Evolutionary conservation across 108 stramenopile genomes (phyloP).

Genomic region (Mediolabrus comicus): DNA sequence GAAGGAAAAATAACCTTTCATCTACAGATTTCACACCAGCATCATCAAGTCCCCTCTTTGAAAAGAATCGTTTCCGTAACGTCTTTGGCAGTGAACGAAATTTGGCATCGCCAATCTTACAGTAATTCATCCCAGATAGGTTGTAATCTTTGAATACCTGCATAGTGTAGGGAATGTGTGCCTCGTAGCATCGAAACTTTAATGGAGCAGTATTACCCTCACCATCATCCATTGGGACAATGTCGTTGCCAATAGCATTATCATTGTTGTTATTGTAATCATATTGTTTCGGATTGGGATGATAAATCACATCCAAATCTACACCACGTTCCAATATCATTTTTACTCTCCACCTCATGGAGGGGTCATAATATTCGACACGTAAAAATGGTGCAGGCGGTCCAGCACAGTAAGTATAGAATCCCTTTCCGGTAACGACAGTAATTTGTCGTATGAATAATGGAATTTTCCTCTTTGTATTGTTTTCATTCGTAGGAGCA

Average conservation of each 20-base stretch:
- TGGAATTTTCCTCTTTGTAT: not conserved
- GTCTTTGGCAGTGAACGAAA: constrained; percentile 61
- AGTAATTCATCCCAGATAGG: constrained; percentile 79
- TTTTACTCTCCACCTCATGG: constrained; percentile 80
- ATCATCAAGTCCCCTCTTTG: not conserved
- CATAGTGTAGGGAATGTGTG: constrained; percentile 91
- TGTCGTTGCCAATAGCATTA: not conserved
- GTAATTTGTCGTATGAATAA: constrained; percentile 66
- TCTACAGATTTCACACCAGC: constrained; percentile 1
- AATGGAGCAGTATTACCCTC: constrained; percentile 36
- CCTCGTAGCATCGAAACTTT: constrained; percentile 85
- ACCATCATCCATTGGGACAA: constrained; percentile 4
- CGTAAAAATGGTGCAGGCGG: constrained; percentile 66
- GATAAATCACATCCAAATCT: constrained; percentile 56
- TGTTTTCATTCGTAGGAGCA: constrained; percentile 1
- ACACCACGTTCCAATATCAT: constrained; percentile 74
- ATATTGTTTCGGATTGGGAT: constrained; percentile 71
- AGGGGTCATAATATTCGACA: constrained; percentile 89
- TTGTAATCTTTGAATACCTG: constrained; percentile 84
- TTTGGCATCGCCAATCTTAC: constrained; percentile 57
- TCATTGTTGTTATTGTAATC: constrained; percentile 27
- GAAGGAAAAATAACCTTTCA: constrained; percentile 22
- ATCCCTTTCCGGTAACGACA: constrained; percentile 76
- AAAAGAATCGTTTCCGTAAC: constrained; percentile 22
- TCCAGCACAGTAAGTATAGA: constrained; percentile 83